phyloP scores from a whole-genome alignment of 2,329 filamentous ascomycete species.

The Bertia moriformis region DNA sequence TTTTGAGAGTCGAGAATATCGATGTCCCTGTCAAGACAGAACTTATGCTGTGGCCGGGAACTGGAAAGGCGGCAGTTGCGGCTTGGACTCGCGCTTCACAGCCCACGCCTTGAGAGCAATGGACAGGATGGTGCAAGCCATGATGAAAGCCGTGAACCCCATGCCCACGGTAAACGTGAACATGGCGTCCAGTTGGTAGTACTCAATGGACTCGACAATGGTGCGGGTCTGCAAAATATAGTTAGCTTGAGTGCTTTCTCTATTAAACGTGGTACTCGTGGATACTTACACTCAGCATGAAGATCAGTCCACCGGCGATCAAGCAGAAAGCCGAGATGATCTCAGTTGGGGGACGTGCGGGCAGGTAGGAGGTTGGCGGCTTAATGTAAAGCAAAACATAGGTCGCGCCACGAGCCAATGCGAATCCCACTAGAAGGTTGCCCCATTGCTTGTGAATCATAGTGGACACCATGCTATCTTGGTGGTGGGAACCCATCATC shows the following conservation, averaged over 20 bases:
- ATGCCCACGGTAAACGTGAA: conserved; percentile 81
- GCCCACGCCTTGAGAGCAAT: conserved; percentile 86
- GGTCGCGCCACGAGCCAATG: conserved; percentile 63
- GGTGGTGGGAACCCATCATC: conserved; percentile 92
- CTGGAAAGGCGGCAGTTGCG: background rate
- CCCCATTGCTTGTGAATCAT: conserved; percentile 96
- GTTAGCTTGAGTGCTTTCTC: conserved; percentile 11
- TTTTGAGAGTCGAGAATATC: no score
- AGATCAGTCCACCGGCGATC: conserved; percentile 74
- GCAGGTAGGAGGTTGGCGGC: conserved; percentile 66
- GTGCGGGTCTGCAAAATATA: conserved; percentile 46
- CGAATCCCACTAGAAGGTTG: conserved; percentile 65
- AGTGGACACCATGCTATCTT: conserved; percentile 66
- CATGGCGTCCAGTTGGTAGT: conserved; percentile 72
- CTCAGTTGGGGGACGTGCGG: conserved; percentile 78
- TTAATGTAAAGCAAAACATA: conserved; percentile 69
- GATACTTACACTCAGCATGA: conserved; percentile 70
- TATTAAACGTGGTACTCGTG: no score
- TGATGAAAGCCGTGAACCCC: conserved; percentile 67
- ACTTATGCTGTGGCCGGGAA: background rate
- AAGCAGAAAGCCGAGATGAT: conserved; percentile 77
- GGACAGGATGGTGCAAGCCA: conserved; percentile 69
- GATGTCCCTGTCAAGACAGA: no score
- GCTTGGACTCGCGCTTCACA: conserved; percentile 21
- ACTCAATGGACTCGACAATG: conserved; percentile 62